A percentile compares a stretch with the other conserved stretches of the same genome.
phyloP scores from a whole-genome alignment of 306 rosid genomes.

The Benincasa hispida region DNA sequence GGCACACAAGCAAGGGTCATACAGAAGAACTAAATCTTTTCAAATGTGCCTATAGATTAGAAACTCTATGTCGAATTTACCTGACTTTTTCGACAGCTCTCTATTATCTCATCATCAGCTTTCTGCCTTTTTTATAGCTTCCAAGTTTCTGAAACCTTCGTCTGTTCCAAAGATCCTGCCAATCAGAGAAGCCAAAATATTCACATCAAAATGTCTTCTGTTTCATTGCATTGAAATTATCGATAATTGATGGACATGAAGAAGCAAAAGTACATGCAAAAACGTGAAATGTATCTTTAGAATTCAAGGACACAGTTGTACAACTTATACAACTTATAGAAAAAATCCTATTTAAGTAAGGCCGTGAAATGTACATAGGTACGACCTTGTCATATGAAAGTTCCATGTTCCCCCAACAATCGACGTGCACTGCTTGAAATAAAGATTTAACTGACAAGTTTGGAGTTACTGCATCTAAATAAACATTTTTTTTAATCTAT shows the following conservation, averaged over 20 bases:
- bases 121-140: constrained; percentile 44
- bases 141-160: constrained; percentile 70
- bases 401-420: not conserved
- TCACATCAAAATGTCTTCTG: not conserved
- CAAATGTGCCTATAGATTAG: constrained; percentile 15
- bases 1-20: not conserved
- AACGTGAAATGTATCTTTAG: not conserved
- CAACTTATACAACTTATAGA: too few species aligned
- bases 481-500: not conserved
- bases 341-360: too few species aligned
- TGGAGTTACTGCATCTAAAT: not conserved
- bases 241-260: not conserved
- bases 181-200: not conserved
- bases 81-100: not conserved
- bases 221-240: not conserved
- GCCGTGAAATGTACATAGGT: not conserved
- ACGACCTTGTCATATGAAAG: not conserved
- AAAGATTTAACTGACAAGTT: not conserved
- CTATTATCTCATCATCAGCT: constrained; percentile 25
- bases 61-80: constrained; percentile 20
- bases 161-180: constrained; percentile 84
- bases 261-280: not conserved
- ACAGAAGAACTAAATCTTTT: constrained; percentile 13
- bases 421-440: not conserved
- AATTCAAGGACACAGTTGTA: too few species aligned